Conservation (phyloP, 83 land plant species). For the Thuja plicata region DNA sequence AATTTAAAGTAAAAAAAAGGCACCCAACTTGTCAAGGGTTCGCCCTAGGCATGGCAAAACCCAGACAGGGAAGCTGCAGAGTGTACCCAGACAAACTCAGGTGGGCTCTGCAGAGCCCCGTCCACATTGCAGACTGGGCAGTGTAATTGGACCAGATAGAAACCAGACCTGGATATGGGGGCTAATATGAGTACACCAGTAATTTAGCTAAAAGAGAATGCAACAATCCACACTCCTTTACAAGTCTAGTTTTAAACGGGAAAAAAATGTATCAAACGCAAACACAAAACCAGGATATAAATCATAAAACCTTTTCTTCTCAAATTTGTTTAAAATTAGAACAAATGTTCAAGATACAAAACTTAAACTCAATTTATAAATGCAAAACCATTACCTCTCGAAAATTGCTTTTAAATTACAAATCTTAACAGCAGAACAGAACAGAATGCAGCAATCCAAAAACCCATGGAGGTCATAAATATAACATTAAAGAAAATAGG, state of each 20-base stretch:
- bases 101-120: too few species aligned
- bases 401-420: not conserved
- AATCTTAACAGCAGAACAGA: not conserved
- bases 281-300: not conserved
- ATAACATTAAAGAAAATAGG: too few species aligned
- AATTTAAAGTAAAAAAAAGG: too few species aligned
- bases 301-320: not conserved
- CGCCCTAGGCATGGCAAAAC: too few species aligned
- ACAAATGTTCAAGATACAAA: not conserved
- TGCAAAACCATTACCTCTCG: not conserved
- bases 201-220: not conserved
- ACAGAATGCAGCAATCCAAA: not conserved
- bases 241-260: not conserved
- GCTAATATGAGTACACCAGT: too few species aligned
- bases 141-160: too few species aligned
- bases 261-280: not conserved
- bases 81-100: too few species aligned
- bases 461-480: not conserved
- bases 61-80: too few species aligned
- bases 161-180: too few species aligned
- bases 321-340: not conserved
- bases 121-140: too few species aligned
- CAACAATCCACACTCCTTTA: not conserved
- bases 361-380: too few species aligned
- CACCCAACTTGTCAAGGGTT: too few species aligned